A percentile compares a stretch with the other conserved stretches of the same genome.
Conservation (phyloP, 1,139 yeast genomes). For the Scheffersomyces insectosa region DNA sequence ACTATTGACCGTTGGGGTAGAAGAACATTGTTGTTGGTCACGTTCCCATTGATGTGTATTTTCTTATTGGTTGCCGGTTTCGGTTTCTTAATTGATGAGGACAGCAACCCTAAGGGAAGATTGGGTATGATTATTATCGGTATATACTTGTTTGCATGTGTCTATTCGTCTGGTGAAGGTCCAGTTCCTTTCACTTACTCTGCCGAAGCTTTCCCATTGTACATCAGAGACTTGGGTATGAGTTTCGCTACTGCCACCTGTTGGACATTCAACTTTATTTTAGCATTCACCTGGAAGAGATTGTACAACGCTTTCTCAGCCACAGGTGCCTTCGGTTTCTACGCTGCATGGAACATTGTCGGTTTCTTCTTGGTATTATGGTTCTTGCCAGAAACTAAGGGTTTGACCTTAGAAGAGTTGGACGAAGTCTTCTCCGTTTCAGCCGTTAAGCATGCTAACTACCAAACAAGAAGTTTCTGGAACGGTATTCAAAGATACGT, state of each 20-base stretch:
- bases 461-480: constrained; percentile 49
- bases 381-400: constrained; percentile 71
- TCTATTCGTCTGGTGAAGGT: constrained; percentile 85
- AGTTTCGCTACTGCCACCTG: constrained; percentile 81
- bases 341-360: constrained; percentile 82
- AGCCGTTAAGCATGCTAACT: constrained; percentile 51
- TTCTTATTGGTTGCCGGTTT: constrained; percentile 73
- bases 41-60: constrained; percentile 74
- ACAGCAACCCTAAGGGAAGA: constrained; percentile 47
- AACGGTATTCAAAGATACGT: constrained; percentile 45
- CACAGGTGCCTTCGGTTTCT: constrained; percentile 87
- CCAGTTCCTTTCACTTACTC: constrained; percentile 91
- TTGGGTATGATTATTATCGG: constrained; percentile 69
- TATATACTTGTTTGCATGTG: constrained; percentile 69
- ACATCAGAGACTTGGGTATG: constrained; percentile 85
- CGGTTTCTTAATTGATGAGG: constrained; percentile 65
- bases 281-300: constrained; percentile 84
- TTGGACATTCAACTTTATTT: constrained; percentile 82
- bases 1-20: constrained; percentile 83
- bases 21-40: constrained; percentile 63
- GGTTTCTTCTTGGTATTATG: constrained; percentile 71
- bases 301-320: constrained; percentile 64
- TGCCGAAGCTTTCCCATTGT: constrained; percentile 84
- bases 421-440: constrained; percentile 70
- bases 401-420: constrained; percentile 68